Base-by-base conservation (phyloP, 768 basidiomycete genomes). In the Termitomyces sp. region DNA sequence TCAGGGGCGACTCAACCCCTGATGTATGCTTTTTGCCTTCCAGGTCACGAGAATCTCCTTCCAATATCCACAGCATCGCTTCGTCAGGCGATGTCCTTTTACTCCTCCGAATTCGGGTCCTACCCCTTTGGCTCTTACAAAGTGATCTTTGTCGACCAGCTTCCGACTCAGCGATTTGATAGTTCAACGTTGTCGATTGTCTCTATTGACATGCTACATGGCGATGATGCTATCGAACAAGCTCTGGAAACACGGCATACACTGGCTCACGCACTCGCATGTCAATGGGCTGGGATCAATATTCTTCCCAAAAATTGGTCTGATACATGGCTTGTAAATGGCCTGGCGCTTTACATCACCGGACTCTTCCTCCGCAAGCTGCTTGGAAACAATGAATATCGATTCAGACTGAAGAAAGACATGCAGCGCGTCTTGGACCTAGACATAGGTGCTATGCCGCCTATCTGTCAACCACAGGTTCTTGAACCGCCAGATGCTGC, bases 41-140 rank as follows among this genome's bases (percentile, higher is more conserved):
- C 95, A 3, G 96, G 96, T 3, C 87, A 91, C 60, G 92, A 96
- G 70, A 76, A 81, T 8, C 80, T 87, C 66, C 79, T 98, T 22
- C 71, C 80, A 12, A 78, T 86, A 20, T 89, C 94, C 35, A 88
- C 89, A 4, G 78, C 85, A 7, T 90, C 88, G 71, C 81, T 98
- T 63, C 88, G 95, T 44, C 84, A 87, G 16, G 94, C 95, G 11
- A 96, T 98, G 93, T 88, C 83, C 66, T 97, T 93, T 76, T 96
- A 91, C 73, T 85, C 90, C 28, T 86, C 89, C 11, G 94, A 97
- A 70, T 96, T 89, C 67, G 96, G 95, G 32, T 95, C 94, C 6
- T 99, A 98, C 72, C 97, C 97, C 1, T 98, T 96, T 73, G 86
- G 88, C 45, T 97, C 96, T 18, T 92, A 91, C 82, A 98, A 98